phyloP scores from a whole-genome alignment of 495 filamentous ascomycete species.

The Neurospora tetrasperma region DNA sequence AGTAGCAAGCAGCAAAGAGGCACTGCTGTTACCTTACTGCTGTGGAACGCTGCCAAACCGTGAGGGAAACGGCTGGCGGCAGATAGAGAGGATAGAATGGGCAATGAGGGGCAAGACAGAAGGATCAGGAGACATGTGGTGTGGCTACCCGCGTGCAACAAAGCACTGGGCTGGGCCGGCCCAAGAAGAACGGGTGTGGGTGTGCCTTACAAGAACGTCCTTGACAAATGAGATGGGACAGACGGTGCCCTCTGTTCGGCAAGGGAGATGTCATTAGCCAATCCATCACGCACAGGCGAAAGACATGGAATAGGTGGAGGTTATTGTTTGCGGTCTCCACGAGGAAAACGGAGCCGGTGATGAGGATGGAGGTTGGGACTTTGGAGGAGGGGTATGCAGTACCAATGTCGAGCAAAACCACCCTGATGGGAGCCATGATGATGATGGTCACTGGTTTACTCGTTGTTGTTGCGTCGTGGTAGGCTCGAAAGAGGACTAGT shows the following conservation, averaged over 20 bases:
- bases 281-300: slow-evolving; percentile 13
- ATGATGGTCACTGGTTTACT: slow-evolving; percentile 1
- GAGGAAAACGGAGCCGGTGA: not conserved
- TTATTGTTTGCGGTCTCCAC: not conserved
- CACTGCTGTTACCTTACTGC: not conserved
- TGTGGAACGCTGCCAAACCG: not conserved
- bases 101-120: not conserved
- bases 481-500: not conserved
- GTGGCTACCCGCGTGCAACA: not conserved
- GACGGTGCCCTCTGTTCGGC: slow-evolving; percentile 52
- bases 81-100: not conserved
- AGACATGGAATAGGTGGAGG: slow-evolving; percentile 11
- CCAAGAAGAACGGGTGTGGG: not conserved
- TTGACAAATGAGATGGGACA: slow-evolving; percentile 66
- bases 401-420: slow-evolving; percentile 43
- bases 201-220: slow-evolving; percentile 51
- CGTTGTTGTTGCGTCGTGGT: not conserved
- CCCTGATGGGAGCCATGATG: slow-evolving; percentile 25
- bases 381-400: slow-evolving; percentile 10
- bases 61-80: not conserved
- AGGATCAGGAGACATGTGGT: not conserved
- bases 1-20: slow-evolving; percentile 1
- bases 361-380: not conserved
- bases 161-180: not conserved
- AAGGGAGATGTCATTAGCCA: slow-evolving; percentile 29